These are phyloP conservation scores for Mycena crocata DNA, from an alignment of 768 basidiomycete species.

Conservation along the genomic window DNA sequence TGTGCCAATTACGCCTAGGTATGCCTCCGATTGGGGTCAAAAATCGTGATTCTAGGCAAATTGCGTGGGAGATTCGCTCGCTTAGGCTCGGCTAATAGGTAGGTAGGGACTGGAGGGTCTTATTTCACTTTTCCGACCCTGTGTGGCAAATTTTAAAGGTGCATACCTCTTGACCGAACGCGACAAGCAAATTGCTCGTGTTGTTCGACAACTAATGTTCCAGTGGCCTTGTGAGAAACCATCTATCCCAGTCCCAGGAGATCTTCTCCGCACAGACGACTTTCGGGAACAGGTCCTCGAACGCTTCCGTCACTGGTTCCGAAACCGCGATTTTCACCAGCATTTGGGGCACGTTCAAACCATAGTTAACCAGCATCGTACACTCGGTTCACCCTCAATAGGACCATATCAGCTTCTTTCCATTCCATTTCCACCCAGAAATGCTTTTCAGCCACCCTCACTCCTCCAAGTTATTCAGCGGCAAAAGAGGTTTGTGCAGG, in stretches of 20 bases:
- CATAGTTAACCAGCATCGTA: background rate
- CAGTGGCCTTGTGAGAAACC: conserved; percentile 15
- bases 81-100: no score
- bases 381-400: background rate
- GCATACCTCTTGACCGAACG: no score
- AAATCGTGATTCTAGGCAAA: no score
- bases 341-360: conserved; percentile 8
- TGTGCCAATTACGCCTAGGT: no score
- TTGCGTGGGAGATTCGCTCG: no score
- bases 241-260: background rate
- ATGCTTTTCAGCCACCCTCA: background rate
- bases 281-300: conserved; percentile 6
- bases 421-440: background rate
- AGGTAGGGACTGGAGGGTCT: no score
- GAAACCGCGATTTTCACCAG: conserved; percentile 12
- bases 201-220: conserved; percentile 1
- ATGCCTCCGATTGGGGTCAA: no score
- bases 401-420: conserved; percentile 10
- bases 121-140: no score
- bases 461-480: conserved; percentile 4
- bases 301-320: conserved; percentile 10
- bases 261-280: conserved; percentile 4
- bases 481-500: background rate
- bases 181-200: conserved; percentile 4
- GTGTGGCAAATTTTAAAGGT: no score